Percentiles rank a stretch among this genome's conserved stretches.
Conservation (phyloP, 805 yeast genomes). For the Saccharomycopsis fermentans region DNA sequence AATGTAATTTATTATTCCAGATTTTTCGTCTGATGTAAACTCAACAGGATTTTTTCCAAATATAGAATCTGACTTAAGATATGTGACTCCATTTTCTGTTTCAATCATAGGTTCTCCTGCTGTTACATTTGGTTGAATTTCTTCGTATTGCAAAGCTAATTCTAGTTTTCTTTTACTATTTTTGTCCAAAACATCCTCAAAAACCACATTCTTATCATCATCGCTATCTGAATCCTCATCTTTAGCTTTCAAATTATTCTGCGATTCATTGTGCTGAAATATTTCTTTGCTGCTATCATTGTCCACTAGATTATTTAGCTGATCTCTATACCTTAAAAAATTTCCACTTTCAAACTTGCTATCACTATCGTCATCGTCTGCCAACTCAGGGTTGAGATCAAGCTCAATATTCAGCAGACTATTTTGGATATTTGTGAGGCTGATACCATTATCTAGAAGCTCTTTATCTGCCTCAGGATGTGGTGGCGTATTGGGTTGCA, state of each 20-base stretch:
- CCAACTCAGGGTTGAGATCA: constrained; percentile 17
- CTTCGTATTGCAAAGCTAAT: constrained; percentile 2
- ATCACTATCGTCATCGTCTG: constrained; percentile 9
- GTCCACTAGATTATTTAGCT: not conserved
- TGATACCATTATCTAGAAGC: constrained; percentile 6
- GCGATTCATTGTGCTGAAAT: not conserved
- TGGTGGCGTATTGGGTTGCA: constrained; percentile 13
- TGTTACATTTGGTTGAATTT: not conserved
- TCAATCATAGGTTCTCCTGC: not conserved
- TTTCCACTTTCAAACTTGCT: constrained; percentile 1
- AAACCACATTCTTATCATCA: constrained; percentile 4
- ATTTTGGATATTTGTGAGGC: not conserved
- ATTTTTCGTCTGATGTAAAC: constrained; percentile 3
- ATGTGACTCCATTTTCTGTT: not conserved
- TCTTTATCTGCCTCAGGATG: constrained; percentile 16
- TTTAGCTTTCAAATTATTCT: not conserved
- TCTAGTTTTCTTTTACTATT: not conserved
- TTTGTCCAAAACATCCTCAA: not conserved
- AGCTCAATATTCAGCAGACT: constrained; percentile 7
- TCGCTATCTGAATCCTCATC: not conserved
- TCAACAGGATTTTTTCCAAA: not conserved
- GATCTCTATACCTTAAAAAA: not conserved
- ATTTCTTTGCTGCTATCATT: not conserved
- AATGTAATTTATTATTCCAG: constrained; percentile 38
- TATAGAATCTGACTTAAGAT: not conserved